These are phyloP conservation scores for Aureobasidium sp. DNA, from an alignment of 2,329 filamentous ascomycete genomes.

Conservation along the genomic window DNA sequence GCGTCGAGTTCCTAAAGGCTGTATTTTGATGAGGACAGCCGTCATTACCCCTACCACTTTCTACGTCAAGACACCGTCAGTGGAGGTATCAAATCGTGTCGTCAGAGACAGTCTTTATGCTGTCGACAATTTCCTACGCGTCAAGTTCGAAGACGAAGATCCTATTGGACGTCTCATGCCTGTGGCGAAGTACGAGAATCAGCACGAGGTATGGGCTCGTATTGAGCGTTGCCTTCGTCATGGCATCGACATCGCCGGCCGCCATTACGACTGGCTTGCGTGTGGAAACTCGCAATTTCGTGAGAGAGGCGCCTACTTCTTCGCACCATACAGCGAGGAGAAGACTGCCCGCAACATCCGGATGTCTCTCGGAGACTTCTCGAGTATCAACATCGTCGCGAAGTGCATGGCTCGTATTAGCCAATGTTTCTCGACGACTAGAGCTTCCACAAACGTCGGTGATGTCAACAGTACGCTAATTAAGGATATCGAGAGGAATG, in stretches of 20 bases:
- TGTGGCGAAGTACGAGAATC: constrained; percentile 25
- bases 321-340: constrained; percentile 48
- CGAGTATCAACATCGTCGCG: constrained; percentile 72
- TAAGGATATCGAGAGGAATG: constrained; percentile 52
- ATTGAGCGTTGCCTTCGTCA: constrained; percentile 64
- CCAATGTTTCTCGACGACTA: constrained; percentile 92
- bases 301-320: constrained; percentile 89
- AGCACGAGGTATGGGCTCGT: constrained; percentile 57
- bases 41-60: constrained; percentile 79
- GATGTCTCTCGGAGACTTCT: constrained; percentile 78
- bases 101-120: constrained; percentile 62
- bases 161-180: constrained; percentile 36
- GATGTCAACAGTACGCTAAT: constrained; percentile 46
- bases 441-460: constrained; percentile 50
- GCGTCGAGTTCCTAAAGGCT: constrained; percentile 59
- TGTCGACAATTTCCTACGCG: constrained; percentile 75
- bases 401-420: constrained; percentile 85
- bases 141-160: constrained; percentile 83
- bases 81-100: constrained; percentile 85
- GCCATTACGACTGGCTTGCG: constrained; percentile 81
- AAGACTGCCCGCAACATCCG: constrained; percentile 67
- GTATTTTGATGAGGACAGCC: constrained; percentile 66
- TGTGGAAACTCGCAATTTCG: constrained; percentile 94
- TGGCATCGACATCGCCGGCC: constrained; percentile 75
- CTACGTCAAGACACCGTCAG: constrained; percentile 65